Base-by-base conservation (phyloP, 2,329 filamentous ascomycete species). In the Trichoderma breve region DNA sequence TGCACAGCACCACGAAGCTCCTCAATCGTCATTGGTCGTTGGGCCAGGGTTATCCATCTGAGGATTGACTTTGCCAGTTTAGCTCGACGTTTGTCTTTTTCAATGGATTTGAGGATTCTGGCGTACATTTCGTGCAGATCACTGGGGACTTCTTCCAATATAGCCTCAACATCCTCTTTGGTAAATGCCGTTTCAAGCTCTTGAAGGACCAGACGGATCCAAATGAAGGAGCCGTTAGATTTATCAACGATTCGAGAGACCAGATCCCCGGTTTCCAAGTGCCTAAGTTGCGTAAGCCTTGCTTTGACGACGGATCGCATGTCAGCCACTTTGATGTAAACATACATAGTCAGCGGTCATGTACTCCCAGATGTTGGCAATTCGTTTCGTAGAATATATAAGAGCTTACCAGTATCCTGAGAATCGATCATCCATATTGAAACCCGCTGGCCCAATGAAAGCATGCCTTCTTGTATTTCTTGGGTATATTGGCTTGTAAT, bases 81-180 rank as follows among this genome's bases (percentile, higher is more conserved):
- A 57, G 53, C 65, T 58, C 53, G 51, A 36, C 65, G 65, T n/a
- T 28, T 58, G 11, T 68, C 30, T 36, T 21, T 57, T 18, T 68
- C 65, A 36, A 68, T 68, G 15, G 65, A 36, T 18, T 57, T 32
- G 6, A 68, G n/a, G 32, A 68, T 18, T 58, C 51, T 58, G 15
- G 28, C 65, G 53, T 68, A 68, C 65, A 68, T 68, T 26, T 68
- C 30, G 51, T 55, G n/a, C 30, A 68, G 30, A 14, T 62, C 68
- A 34, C 51, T 32, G 12, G 57, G 57, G 15, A 64, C 68, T 28
- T 71, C 43, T 15, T 55, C 28, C 14, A 63, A 36, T 30, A 62
- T 53, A 15, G 28, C n/a, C 21, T 70, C 67, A 21, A 62, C 55
- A 43, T 70, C 57, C 4, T 62, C 47, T 2, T 53, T n/a, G 2